Base-by-base conservation (phyloP, 2,329 filamentous ascomycete genomes). In the Leptoxyphium fumago region DNA sequence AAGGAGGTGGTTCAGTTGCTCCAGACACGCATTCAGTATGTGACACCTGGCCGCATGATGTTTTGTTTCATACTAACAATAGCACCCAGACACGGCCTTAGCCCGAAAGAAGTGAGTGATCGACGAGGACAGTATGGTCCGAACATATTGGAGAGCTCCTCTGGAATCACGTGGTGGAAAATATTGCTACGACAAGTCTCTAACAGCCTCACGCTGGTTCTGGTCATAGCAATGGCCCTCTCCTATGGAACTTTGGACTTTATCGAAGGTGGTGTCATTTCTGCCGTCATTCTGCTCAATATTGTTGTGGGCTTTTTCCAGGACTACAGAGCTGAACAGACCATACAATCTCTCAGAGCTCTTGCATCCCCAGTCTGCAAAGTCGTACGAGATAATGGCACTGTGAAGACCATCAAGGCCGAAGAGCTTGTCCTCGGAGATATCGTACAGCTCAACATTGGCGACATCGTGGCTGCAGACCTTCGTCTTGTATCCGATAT, bases 391-490 rank as follows among this genome's bases (percentile, higher is more conserved):
- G 69, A 75, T 49, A 45, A 47, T 26, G 74, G 75, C 9, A 68
- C 69, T 42, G 61, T 72, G 36, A 61, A 65, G 29, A 67, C 68
- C 4, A 63, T 78, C 14, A 69, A 72, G 7, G 72, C 74, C 21
- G 67, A 69, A 5, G 71, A 78, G 42, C 66, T 84, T 32, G 79
- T 84, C 38, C 72, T 71, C 42, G 82, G 81, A 43, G 81, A 85
- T 50, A 61, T 85, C 41, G 75, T 78, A 13, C 72, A 76, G 48
- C 57, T 77, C 43, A 73, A 70, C 50, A 71, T 75, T 38, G 81
- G 81, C 50, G 80, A 83, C 58, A 77, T 82, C 40, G 71, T 84
- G 30, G 79, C 81, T 4, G 81, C 80, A 29, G 81, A 85, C 61
- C 64, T 84, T 43, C 47, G 64, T 18, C 59, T 74, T 1, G 60